Conservation (phyloP, 2,329 filamentous ascomycete species). For the Boeremia lycopersici region DNA sequence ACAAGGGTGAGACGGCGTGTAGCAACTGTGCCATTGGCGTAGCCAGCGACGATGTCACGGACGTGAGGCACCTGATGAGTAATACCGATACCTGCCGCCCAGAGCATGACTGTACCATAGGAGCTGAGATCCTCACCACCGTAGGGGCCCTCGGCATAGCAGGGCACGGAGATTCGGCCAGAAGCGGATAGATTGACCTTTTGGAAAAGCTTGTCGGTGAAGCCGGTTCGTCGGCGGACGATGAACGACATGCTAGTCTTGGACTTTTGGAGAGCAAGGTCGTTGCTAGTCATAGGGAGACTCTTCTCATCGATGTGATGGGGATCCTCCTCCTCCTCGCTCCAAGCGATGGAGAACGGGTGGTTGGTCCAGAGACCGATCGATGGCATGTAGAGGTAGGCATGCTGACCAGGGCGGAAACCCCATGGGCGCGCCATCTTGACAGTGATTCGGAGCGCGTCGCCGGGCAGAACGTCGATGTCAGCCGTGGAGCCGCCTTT, state of each 20-base stretch:
- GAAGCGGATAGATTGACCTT: conserved; percentile 63
- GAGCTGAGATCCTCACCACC: conserved; percentile 82
- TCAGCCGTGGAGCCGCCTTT: conserved; percentile 69
- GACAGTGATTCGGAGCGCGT: conserved; percentile 74
- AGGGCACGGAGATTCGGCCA: conserved; percentile 66
- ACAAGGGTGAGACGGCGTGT: conserved; percentile 82
- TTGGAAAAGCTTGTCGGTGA: conserved; percentile 82
- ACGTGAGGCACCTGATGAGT: conserved; percentile 93
- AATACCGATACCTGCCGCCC: conserved; percentile 92
- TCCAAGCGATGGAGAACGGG: conserved; percentile 81
- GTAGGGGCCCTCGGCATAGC: conserved; percentile 89
- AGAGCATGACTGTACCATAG: conserved; percentile 88
- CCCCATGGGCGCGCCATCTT: conserved; percentile 78
- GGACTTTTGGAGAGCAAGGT: conserved; percentile 54
- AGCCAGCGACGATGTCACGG: conserved; percentile 63
- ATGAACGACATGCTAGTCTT: conserved; percentile 76
- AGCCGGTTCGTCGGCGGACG: conserved; percentile 84
- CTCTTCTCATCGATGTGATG: conserved; percentile 50
- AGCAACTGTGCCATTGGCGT: conserved; percentile 74
- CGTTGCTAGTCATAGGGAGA: conserved; percentile 56
- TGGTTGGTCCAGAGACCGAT: conserved; percentile 77
- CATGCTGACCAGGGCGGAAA: conserved; percentile 76
- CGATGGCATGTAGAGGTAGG: conserved; percentile 77
- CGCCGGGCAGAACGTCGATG: conserved; percentile 76
- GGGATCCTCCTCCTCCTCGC: conserved; percentile 63